These are phyloP conservation scores for Tolypocladium endophyticum DNA, from an alignment of 2,329 filamentous ascomycete species.

Conservation along the genomic window DNA sequence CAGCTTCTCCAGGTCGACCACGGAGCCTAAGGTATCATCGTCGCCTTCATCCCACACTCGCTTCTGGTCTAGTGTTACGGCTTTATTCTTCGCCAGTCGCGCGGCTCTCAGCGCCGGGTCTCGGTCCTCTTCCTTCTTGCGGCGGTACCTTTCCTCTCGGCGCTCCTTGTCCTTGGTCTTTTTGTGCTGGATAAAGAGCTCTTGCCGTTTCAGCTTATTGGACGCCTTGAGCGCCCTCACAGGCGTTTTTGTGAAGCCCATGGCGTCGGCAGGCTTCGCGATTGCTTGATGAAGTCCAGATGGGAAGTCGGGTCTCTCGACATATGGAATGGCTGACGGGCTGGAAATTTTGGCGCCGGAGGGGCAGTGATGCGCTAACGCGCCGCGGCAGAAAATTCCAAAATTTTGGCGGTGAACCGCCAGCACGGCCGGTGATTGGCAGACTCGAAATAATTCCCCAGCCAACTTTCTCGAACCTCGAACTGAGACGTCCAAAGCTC, in stretches of 20 bases:
- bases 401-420: constrained; percentile 28
- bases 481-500: neutral
- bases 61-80: constrained; percentile 75
- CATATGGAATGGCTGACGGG: neutral
- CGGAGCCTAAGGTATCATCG: constrained; percentile 43
- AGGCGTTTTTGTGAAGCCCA: constrained; percentile 24
- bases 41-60: constrained; percentile 79
- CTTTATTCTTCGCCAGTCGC: constrained; percentile 67
- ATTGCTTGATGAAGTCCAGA: neutral
- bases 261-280: constrained; percentile 4
- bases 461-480: constrained; percentile 1
- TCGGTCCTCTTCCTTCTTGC: constrained; percentile 77
- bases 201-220: constrained; percentile 73
- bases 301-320: neutral
- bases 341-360: constrained; percentile 9
- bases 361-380: constrained; percentile 4
- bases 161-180: constrained; percentile 62
- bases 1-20: constrained; percentile 48
- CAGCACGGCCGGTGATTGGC: constrained; percentile 10
- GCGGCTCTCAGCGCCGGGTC: constrained; percentile 66
- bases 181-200: constrained; percentile 72
- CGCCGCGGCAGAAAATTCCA: constrained; percentile 20
- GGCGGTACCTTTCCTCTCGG: constrained; percentile 64
- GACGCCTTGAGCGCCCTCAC: constrained; percentile 35
- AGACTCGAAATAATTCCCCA: neutral